Percentiles rank a stretch among this genome's conserved stretches.
Conservation (phyloP, 23 red algal species). For the Gracilaria caudata region DNA sequence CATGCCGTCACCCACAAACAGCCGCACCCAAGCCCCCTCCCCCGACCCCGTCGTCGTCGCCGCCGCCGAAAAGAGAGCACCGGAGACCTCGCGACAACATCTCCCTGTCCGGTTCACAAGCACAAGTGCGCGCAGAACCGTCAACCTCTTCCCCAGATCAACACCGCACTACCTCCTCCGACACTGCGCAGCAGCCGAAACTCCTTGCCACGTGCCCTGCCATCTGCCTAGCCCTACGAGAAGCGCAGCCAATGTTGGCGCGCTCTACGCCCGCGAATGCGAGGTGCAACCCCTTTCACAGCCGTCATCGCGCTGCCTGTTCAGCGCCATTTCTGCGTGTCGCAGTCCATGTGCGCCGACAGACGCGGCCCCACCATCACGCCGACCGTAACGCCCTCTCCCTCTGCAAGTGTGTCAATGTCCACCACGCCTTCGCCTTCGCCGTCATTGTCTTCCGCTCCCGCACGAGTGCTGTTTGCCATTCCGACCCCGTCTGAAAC, state of each 20-base stretch:
- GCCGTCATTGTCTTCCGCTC: not conserved
- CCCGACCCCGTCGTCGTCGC: not conserved
- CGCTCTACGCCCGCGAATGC: not conserved
- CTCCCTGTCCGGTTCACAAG: not conserved
- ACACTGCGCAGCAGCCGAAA: not conserved
- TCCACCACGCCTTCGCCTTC: not conserved
- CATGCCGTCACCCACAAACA: not conserved
- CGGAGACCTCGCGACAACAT: not conserved
- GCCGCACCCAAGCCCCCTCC: not conserved
- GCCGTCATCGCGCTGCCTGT: not conserved
- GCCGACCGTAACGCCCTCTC: not conserved
- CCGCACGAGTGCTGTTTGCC: not conserved
- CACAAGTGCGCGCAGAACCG: not conserved
- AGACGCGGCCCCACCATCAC: not conserved
- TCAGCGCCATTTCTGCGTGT: not conserved
- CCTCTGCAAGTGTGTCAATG: not conserved
- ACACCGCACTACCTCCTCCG: not conserved
- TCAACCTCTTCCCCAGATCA: constrained; percentile 11
- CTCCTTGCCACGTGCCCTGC: not conserved
- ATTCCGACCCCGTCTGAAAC: not conserved
- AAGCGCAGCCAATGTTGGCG: not conserved
- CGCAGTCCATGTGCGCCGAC: not conserved
- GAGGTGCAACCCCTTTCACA: not conserved
- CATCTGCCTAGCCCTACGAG: not conserved
- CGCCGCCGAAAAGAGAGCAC: not conserved